Evolutionary conservation across 352 stramenopile genomes (phyloP).

Genomic region (Ophiocytium majus): DNA sequence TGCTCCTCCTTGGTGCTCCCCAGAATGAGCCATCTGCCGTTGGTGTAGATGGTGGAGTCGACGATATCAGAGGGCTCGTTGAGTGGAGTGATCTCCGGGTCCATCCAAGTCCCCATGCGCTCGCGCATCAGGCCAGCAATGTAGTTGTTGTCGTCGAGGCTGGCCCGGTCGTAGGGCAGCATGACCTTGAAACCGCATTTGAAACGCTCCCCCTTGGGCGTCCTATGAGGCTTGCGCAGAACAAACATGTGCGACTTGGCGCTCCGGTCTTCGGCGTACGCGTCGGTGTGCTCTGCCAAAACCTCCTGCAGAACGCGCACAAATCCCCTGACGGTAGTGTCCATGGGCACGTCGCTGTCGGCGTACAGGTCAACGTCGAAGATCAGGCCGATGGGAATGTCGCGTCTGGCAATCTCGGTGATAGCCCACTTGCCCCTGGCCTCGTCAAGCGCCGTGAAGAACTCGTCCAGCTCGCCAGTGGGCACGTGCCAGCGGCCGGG

Average conservation of each 20-base stretch:
- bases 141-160: background rate
- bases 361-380: background rate
- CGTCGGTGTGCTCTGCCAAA: background rate
- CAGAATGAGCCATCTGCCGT: background rate
- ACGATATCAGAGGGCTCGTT: background rate
- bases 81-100: background rate
- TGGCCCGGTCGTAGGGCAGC: background rate
- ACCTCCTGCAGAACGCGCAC: background rate
- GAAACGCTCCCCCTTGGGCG: background rate
- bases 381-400: background rate
- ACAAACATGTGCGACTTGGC: background rate
- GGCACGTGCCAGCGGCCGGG: background rate
- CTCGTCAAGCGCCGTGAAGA: background rate
- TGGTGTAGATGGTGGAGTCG: slow-evolving; percentile 9
- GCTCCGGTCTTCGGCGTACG: background rate
- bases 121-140: background rate
- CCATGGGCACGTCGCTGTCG: background rate
- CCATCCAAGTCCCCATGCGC: background rate
- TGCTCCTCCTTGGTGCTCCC: background rate
- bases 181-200: slow-evolving; percentile 15
- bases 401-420: background rate
- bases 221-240: background rate
- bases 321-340: background rate
- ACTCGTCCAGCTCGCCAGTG: background rate
- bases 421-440: background rate